Evolutionary conservation across 2,329 filamentous ascomycete species (phyloP).

Genomic region (Aspergillus jensenii): DNA sequence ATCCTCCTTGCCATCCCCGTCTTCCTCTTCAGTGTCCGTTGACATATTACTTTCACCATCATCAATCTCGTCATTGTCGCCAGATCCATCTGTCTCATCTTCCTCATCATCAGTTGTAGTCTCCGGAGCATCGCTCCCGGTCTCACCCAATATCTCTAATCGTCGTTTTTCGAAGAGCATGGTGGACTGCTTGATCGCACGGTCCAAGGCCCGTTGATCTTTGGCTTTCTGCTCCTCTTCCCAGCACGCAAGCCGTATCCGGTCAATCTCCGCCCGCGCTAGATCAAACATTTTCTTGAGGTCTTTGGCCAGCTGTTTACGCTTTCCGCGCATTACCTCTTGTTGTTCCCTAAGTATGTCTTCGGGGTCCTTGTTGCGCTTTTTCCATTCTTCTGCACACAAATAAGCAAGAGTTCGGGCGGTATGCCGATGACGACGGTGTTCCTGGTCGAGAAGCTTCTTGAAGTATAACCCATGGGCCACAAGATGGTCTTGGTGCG

Average conservation of each 20-base stretch:
- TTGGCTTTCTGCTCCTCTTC: constrained; percentile 55
- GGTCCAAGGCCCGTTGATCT: constrained; percentile 55
- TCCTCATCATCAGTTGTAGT: constrained; percentile 59
- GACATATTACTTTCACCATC: constrained; percentile 54
- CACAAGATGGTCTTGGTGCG: constrained; percentile 82
- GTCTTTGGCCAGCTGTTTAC: constrained; percentile 69
- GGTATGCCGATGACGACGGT: constrained; percentile 69
- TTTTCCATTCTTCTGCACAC: constrained; percentile 44
- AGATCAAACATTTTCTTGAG: constrained; percentile 62
- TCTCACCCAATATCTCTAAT: constrained; percentile 48
- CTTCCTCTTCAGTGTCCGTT: constrained; percentile 45
- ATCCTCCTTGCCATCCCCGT: constrained; percentile 38
- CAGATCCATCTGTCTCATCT: constrained; percentile 48
- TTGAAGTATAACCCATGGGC: constrained; percentile 79
- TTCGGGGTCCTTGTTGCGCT: constrained; percentile 54
- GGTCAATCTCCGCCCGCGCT: constrained; percentile 59
- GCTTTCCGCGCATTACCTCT: constrained; percentile 65
- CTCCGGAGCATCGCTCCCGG: constrained; percentile 70
- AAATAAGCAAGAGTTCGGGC: constrained; percentile 73
- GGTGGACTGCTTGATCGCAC: constrained; percentile 53
- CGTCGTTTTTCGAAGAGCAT: constrained; percentile 49
- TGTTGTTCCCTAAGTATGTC: constrained; percentile 78
- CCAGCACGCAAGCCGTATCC: constrained; percentile 56
- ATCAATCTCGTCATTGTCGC: constrained; percentile 58
- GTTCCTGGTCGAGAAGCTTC: constrained; percentile 75